A percentile compares a stretch with the other conserved stretches of the same genome.
Conservation (phyloP, 306 rosid species). For the Pterocarpus santalinus region DNA sequence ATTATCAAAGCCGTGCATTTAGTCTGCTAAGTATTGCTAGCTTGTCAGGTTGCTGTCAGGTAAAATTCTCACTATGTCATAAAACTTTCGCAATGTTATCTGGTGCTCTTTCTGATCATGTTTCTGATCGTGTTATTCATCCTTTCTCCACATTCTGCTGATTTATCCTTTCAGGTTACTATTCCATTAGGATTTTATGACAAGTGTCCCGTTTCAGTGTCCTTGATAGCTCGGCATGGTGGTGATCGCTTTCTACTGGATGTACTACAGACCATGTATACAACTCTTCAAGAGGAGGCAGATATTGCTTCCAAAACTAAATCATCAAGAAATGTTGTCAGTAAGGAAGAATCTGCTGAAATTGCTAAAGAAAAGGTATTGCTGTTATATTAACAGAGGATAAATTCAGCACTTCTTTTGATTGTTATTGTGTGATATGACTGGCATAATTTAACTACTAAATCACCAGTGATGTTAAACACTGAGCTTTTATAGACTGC, state of each 20-base stretch:
- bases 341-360: conserved; percentile 89
- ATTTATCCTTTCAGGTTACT: conserved; percentile 75
- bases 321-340: conserved; percentile 67
- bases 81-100: conserved; percentile 10
- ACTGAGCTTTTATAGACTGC: background rate
- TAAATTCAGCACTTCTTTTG: conserved; percentile 25
- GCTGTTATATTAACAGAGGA: conserved; percentile 13
- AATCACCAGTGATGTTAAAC: conserved; percentile 15
- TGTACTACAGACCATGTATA: conserved; percentile 69
- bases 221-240: conserved; percentile 94
- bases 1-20: conserved; percentile 69
- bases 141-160: conserved; percentile 28
- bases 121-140: conserved; percentile 20
- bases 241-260: conserved; percentile 95
- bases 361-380: conserved; percentile 90
- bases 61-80: conserved; percentile 41
- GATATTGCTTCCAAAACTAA: conserved; percentile 76
- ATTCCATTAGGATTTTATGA: conserved; percentile 82
- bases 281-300: conserved; percentile 80
- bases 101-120: background rate
- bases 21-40: conserved; percentile 90
- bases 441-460: conserved; percentile 5
- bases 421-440: conserved; percentile 27
- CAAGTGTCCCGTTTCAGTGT: conserved; percentile 82
- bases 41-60: conserved; percentile 99